Conservation (phyloP, 2,329 filamentous ascomycete genomes). For the Fusarium drepaniforme region DNA sequence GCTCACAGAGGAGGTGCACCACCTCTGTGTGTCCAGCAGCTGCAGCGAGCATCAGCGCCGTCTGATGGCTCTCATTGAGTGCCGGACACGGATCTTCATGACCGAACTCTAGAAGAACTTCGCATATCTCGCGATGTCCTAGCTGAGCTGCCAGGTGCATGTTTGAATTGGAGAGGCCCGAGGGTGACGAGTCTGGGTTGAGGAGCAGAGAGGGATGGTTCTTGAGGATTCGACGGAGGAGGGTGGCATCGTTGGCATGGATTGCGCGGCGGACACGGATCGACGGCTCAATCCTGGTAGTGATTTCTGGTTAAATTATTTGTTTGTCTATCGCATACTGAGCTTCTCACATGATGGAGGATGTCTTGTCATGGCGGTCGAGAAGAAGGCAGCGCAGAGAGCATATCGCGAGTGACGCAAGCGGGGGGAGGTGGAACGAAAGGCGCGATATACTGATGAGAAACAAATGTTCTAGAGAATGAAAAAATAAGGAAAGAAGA, state of each 20-base stretch:
- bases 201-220: slow-evolving; percentile 78
- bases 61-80: slow-evolving; percentile 84
- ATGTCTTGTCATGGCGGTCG: slow-evolving; percentile 42
- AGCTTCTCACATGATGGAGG: slow-evolving; percentile 39
- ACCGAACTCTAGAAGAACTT: slow-evolving; percentile 77
- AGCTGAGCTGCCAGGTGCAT: slow-evolving; percentile 84
- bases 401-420: slow-evolving; percentile 32
- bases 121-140: slow-evolving; percentile 77
- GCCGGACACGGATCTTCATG: slow-evolving; percentile 82
- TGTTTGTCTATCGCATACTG: not conserved
- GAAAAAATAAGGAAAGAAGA: slow-evolving; percentile 1
- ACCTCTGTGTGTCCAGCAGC: slow-evolving; percentile 77
- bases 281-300: slow-evolving; percentile 78
- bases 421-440: slow-evolving; percentile 3
- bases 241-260: slow-evolving; percentile 76
- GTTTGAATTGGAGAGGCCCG: slow-evolving; percentile 82
- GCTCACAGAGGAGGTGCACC: slow-evolving; percentile 76
- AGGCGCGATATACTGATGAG: slow-evolving; percentile 10
- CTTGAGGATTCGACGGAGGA: slow-evolving; percentile 82
- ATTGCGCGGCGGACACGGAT: slow-evolving; percentile 87
- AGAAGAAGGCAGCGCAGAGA: slow-evolving; percentile 26
- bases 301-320: not conserved
- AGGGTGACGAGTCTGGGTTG: slow-evolving; percentile 80
- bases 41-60: slow-evolving; percentile 84
- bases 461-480: not conserved